A percentile compares a stretch with the other conserved stretches of the same genome.
Conservation (phyloP, 352 stramenopile species). For the Phytophthora parvispora region DNA sequence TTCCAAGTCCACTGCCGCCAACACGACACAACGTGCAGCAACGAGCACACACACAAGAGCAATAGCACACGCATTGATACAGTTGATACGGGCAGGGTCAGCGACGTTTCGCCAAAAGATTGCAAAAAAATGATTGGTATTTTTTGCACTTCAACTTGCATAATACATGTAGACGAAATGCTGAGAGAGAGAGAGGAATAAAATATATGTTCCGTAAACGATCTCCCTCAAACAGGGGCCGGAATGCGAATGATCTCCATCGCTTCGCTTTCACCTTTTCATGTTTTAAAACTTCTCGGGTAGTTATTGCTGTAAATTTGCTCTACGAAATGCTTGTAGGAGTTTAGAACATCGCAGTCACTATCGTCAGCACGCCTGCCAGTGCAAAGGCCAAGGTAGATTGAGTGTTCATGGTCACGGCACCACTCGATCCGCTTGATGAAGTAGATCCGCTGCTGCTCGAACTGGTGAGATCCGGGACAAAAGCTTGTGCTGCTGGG, state of each 20-base stretch:
- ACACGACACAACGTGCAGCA: constrained; percentile 22
- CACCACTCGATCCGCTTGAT: constrained; percentile 37
- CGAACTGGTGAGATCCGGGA: constrained; percentile 28
- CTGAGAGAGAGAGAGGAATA: no score
- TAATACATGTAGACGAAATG: not conserved
- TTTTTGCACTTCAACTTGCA: not conserved
- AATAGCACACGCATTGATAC: constrained; percentile 16
- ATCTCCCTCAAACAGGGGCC: no score
- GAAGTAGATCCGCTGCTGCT: constrained; percentile 24
- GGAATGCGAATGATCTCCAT: no score
- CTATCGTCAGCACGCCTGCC: constrained; percentile 17
- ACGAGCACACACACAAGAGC: constrained; percentile 12
- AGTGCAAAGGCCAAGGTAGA: constrained; percentile 18
- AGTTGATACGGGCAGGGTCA: constrained; percentile 6
- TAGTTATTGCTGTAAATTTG: no score
- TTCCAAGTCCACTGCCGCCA: constrained; percentile 92
- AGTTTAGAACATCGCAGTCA: constrained; percentile 27
- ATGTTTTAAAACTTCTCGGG: no score
- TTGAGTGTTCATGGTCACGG: constrained; percentile 16
- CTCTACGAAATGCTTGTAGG: no score
- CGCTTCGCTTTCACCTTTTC: no score
- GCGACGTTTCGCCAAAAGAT: constrained; percentile 39
- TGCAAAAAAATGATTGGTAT: not conserved
- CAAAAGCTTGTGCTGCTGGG: constrained; percentile 42
- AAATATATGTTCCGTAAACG: no score